Base-by-base conservation (phyloP, 2,329 filamentous ascomycete genomes). In the Sclerotinia spermophila region DNA sequence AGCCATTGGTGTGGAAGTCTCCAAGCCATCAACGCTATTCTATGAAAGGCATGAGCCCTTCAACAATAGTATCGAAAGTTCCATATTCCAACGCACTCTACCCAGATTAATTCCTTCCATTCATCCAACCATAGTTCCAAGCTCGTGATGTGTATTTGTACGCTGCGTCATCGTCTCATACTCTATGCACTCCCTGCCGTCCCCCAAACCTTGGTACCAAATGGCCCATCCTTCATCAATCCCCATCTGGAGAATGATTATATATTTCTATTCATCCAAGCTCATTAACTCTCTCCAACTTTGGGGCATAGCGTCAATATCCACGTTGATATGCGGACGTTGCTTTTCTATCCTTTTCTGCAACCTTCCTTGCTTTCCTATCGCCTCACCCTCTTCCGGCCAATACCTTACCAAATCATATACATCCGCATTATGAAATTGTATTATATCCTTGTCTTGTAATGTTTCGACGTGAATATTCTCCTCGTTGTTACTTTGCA, bases 381-480 rank as follows among this genome's bases (percentile, higher is more conserved):
- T 3, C 21, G 3, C 8, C 24, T 24, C 44, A 5, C 33, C 33
- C 8, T 68, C 55, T 17, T 48, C 38, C 5, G 51, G 17, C 58
- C 44, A 42, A 44, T 6, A 11, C 10, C n/a, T 48, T 13, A 51
- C 45, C 51, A 68, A 30, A 60, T 68, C 66, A 60, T 59, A 68
- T 3, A 60, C 19, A 8, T 45, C 51, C 24, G 66, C 66, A 30
- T 68, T 45, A 38, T 59, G 59, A 48, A 59, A 56, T 30, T 24
- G 21, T 11, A 68, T 68, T 15, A 68, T 59, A 2, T 68, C 66
- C 24, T 60, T 60, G 33, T 68, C 66, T 27, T 45, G 55, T 40
- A 59, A 15, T 60, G 35, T 60, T 33, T 60, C 40, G 5, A 35
- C 40, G 17, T 68, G 21, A 3, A 68, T 48, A 5, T 6, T n/a